phyloP scores from a whole-genome alignment of 345 rosid species.

The Euphorbia pulcherrima region DNA sequence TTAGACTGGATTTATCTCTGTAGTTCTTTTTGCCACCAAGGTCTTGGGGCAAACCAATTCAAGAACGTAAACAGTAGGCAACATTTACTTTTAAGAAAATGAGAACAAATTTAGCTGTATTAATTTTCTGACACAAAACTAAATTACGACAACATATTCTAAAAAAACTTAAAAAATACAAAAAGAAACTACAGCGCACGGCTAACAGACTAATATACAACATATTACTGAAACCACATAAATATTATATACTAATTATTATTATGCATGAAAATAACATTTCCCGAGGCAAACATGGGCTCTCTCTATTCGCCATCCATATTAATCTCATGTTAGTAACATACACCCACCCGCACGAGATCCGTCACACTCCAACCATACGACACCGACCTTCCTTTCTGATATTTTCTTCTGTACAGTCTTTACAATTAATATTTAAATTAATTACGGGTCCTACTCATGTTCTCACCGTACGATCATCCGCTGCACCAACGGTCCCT shows the following conservation, averaged over 20 bases:
- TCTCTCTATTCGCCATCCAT: no score
- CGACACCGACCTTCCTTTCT: not conserved
- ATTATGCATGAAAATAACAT: not conserved
- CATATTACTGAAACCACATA: not conserved
- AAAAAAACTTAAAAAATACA: not conserved
- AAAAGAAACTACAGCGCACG: not conserved
- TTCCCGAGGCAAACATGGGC: slow-evolving; percentile 8
- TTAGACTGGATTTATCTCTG: no score
- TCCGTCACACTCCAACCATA: not conserved
- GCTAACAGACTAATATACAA: not conserved
- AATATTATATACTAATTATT: not conserved
- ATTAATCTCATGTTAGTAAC: not conserved
- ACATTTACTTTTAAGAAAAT: no score
- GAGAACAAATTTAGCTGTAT: not conserved
- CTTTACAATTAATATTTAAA: slow-evolving; percentile 9
- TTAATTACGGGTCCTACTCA: no score
- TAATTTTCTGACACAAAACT: not conserved
- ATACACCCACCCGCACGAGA: not conserved
- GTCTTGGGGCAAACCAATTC: no score
- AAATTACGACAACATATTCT: not conserved
- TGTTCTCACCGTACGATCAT: no score
- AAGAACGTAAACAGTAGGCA: no score
- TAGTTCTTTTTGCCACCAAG: no score
- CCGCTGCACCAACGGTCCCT: no score
- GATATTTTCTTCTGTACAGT: slow-evolving; percentile 13